phyloP scores from a whole-genome alignment of 495 filamentous ascomycete species.

The Talaromyces liani region DNA sequence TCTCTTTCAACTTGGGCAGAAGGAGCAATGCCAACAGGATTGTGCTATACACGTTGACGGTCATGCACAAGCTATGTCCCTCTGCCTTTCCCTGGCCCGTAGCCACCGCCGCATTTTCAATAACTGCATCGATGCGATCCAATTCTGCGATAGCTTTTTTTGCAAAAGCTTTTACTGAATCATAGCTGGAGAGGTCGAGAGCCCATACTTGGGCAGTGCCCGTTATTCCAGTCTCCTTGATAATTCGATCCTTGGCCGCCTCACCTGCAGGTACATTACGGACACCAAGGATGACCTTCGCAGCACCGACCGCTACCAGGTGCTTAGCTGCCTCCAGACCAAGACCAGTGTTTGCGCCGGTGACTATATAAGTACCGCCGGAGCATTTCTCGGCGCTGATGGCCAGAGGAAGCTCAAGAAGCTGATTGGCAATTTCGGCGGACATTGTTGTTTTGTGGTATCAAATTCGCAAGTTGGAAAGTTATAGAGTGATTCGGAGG shows the following conservation, averaged over 20 bases:
- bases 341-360: conserved; percentile 45
- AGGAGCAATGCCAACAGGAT: conserved; percentile 11
- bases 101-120: conserved; percentile 14
- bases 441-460: not conserved
- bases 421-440: not conserved
- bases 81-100: conserved; percentile 2
- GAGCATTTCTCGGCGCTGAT: not conserved
- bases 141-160: conserved; percentile 9
- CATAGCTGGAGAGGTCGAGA: conserved; percentile 23
- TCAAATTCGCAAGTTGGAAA: not conserved
- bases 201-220: conserved; percentile 45
- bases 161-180: conserved; percentile 19
- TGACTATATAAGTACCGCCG: conserved; percentile 35
- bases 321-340: conserved; percentile 43
- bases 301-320: conserved; percentile 36
- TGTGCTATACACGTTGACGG: conserved; percentile 14
- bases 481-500: not conserved
- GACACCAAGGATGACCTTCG: conserved; percentile 46
- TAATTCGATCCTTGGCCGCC: conserved; percentile 26
- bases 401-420: not conserved
- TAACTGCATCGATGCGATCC: conserved; percentile 14
- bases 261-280: conserved; percentile 42
- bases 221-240: conserved; percentile 20
- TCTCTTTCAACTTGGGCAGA: conserved; percentile 12
- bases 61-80: conserved; percentile 7